These are phyloP conservation scores for Hypoxylon subgilvum DNA, from an alignment of 495 filamentous ascomycete genomes.

Conservation along the genomic window DNA sequence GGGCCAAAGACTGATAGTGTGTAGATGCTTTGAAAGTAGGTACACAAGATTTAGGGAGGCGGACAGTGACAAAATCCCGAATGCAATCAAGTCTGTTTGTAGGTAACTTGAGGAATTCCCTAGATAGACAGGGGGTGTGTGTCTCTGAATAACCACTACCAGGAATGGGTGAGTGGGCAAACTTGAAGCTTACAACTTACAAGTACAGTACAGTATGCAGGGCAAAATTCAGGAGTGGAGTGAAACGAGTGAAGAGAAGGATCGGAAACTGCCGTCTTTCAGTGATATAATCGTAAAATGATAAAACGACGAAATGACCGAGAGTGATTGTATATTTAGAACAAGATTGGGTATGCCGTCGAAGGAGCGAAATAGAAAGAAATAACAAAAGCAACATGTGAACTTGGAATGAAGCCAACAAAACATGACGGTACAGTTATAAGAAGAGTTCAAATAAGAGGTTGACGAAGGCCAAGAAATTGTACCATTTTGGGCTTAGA, in stretches of 20 bases:
- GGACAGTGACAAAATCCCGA: constrained; percentile 19
- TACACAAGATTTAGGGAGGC: constrained; percentile 6
- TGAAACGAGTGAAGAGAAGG: constrained; percentile 36
- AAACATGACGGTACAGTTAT: constrained; percentile 11
- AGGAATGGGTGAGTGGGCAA: constrained; percentile 32
- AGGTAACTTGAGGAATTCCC: constrained; percentile 17
- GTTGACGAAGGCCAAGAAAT: constrained; percentile 14
- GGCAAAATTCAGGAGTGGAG: constrained; percentile 5
- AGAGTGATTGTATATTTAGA: too few relatives aligned
- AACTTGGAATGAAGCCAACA: constrained; percentile 11
- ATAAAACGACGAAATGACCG: constrained; percentile 5
- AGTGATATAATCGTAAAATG: constrained; percentile 9
- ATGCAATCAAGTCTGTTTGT: constrained; percentile 34
- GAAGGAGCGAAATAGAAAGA: background rate
- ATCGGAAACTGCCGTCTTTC: constrained; percentile 25
- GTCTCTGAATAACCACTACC: constrained; percentile 19
- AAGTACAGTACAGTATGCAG: too few relatives aligned
- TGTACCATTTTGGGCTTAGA: too few relatives aligned
- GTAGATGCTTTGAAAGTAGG: background rate
- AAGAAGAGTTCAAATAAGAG: constrained; percentile 15
- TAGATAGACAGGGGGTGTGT: constrained; percentile 18
- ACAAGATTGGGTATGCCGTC: constrained; percentile 4
- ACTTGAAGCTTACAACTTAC: too few relatives aligned
- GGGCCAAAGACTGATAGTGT: constrained; percentile 5
- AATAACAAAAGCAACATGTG: constrained; percentile 3